Evolutionary conservation across 495 filamentous ascomycete genomes (phyloP).

Genomic region (Delitschia confertaspora): DNA sequence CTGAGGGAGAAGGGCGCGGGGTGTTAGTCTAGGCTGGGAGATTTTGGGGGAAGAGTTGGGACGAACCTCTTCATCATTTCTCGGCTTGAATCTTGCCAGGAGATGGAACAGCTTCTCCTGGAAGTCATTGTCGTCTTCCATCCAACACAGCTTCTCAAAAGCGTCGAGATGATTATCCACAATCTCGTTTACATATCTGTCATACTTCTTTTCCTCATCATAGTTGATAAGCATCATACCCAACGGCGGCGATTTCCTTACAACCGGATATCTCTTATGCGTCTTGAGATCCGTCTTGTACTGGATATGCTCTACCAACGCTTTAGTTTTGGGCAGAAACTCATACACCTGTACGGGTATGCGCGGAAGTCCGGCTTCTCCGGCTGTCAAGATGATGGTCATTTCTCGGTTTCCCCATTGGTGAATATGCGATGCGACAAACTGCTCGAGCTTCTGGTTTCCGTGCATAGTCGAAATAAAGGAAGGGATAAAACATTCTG

Average conservation of each 20-base stretch:
- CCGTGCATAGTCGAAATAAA: slow-evolving; percentile 33
- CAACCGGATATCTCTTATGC: not conserved
- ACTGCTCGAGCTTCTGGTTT: slow-evolving; percentile 29
- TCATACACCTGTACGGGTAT: slow-evolving; percentile 32
- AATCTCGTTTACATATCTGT: slow-evolving; percentile 33
- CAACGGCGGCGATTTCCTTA: slow-evolving; percentile 33
- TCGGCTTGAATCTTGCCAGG: slow-evolving; percentile 28
- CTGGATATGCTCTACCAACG: slow-evolving; percentile 29
- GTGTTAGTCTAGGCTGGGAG: not conserved
- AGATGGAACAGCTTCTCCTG: slow-evolving; percentile 28
- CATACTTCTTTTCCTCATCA: slow-evolving; percentile 30
- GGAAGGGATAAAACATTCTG: slow-evolving; percentile 30
- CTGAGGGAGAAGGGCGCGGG: slow-evolving; percentile 11
- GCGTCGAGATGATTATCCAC: slow-evolving; percentile 30
- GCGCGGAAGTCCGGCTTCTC: slow-evolving; percentile 15
- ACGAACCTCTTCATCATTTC: slow-evolving; percentile 29
- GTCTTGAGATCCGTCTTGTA: slow-evolving; percentile 29
- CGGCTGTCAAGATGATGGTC: slow-evolving; percentile 17
- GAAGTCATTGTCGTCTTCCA: slow-evolving; percentile 33
- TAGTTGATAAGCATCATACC: slow-evolving; percentile 32
- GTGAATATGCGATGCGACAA: slow-evolving; percentile 26
- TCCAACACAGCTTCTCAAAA: slow-evolving; percentile 29
- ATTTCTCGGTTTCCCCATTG: slow-evolving; percentile 23
- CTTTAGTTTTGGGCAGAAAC: slow-evolving; percentile 29
- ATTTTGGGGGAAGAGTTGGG: not conserved